These are phyloP conservation scores for Thelonectria discophora DNA, from an alignment of 2,329 filamentous ascomycete genomes.

Conservation along the genomic window DNA sequence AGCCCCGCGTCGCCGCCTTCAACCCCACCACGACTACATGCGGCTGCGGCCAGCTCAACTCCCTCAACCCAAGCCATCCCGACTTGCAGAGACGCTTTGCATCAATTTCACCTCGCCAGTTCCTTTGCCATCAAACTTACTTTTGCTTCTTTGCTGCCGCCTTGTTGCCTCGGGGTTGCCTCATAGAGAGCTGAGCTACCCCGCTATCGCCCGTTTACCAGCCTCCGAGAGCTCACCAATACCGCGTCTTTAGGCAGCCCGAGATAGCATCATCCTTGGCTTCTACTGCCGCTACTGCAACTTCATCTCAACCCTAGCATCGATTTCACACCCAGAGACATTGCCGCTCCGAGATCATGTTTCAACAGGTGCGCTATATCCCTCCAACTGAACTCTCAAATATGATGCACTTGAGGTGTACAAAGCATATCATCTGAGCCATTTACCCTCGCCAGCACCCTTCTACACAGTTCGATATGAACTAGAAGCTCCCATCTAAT, in stretches of 20 bases:
- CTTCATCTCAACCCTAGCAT: neutral
- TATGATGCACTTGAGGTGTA: neutral
- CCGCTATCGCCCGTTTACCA: conserved; percentile 19
- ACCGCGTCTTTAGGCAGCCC: conserved; percentile 16
- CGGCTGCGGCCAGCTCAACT: conserved; percentile 3
- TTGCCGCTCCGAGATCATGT: conserved; percentile 37
- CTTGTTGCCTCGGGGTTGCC: neutral
- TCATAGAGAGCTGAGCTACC: neutral
- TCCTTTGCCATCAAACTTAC: neutral
- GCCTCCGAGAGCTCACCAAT: conserved; percentile 19
- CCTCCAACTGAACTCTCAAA: neutral
- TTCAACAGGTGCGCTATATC: conserved; percentile 41
- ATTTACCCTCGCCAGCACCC: conserved; percentile 25
- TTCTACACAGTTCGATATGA: neutral
- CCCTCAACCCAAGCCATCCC: conserved; percentile 8
- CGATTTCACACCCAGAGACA: neutral
- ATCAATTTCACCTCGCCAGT: neutral
- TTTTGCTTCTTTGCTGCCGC: neutral
- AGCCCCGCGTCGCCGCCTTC: conserved; percentile 22
- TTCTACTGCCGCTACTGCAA: conserved; percentile 6
- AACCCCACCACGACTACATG: conserved; percentile 22
- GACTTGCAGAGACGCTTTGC: neutral
- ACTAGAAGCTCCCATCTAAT: conserved; percentile 5
- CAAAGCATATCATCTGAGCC: conserved; percentile 19
- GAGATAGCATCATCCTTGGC: conserved; percentile 33